Conservation (phyloP, 768 basidiomycete species). For the Leucocoprinus birnbaumii region DNA sequence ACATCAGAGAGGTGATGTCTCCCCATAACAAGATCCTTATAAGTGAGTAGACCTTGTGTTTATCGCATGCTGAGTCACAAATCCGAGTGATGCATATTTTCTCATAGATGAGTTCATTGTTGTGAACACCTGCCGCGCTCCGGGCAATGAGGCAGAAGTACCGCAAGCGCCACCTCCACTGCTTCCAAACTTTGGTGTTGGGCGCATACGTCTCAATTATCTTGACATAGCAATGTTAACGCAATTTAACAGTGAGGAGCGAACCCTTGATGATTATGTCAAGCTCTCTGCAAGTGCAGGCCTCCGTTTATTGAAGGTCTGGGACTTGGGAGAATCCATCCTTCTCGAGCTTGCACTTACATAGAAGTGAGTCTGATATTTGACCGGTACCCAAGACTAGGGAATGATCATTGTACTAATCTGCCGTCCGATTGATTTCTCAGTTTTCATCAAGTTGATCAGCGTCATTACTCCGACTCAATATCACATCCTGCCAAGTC, state of each 20-base stretch:
- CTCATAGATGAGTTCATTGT: constrained; percentile 34
- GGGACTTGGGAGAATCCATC: constrained; percentile 27
- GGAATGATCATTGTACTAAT: no score
- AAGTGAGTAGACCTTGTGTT: not conserved
- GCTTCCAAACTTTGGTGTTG: constrained; percentile 45
- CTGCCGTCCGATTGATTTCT: no score
- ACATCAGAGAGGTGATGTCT: not conserved
- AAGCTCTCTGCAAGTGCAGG: constrained; percentile 27
- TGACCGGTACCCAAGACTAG: no score
- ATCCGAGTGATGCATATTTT: no score
- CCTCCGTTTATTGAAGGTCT: constrained; percentile 28
- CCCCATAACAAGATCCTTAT: not conserved
- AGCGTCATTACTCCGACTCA: no score
- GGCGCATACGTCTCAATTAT: constrained; percentile 34
- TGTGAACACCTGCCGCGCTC: constrained; percentile 20
- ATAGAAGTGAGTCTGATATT: no score
- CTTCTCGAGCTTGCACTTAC: constrained; percentile 23
- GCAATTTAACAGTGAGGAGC: constrained; percentile 38
- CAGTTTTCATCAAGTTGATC: no score
- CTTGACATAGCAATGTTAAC: constrained; percentile 46
- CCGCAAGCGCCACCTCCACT: constrained; percentile 39
- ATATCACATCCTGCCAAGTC: no score
- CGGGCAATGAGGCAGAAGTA: not conserved
- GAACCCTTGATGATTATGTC: constrained; percentile 37
- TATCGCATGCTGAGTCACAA: no score